These are phyloP conservation scores for Umbelopsis ramanniana DNA, from an alignment of 192 early-diverging fungal species.

Conservation along the genomic window DNA sequence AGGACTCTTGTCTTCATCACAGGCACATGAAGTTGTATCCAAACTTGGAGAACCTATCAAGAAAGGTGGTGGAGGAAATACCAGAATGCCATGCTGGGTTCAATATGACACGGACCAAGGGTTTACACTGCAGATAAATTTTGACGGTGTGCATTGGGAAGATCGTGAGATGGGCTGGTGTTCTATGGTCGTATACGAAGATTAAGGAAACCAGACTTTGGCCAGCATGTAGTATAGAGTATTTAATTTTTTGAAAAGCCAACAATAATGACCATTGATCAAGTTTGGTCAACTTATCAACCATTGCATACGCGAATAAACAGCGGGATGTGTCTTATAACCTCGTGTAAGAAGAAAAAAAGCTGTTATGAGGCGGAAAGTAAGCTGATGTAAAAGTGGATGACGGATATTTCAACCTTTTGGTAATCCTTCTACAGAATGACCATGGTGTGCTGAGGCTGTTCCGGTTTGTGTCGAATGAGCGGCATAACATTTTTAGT, in stretches of 20 bases:
- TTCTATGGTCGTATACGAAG: slow-evolving; percentile 13
- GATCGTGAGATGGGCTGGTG: slow-evolving; percentile 49
- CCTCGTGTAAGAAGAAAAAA: no score
- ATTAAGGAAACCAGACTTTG: not conserved
- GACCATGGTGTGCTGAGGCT: no score
- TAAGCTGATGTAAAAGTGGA: no score
- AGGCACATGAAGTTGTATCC: slow-evolving; percentile 47
- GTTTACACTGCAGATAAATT: slow-evolving; percentile 43
- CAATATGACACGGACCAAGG: slow-evolving; percentile 38
- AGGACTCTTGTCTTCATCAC: slow-evolving; percentile 23
- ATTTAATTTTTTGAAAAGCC: no score
- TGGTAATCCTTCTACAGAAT: no score
- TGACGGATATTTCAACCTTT: no score
- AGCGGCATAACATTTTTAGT: not conserved
- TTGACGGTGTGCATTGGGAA: slow-evolving; percentile 55
- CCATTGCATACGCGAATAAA: no score
- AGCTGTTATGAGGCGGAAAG: no score
- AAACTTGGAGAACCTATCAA: slow-evolving; percentile 50
- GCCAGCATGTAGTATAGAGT: not conserved
- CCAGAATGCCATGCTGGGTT: slow-evolving; percentile 51
- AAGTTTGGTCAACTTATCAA: no score
- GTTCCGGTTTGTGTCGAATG: no score
- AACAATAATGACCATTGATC: no score
- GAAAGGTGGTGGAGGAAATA: slow-evolving; percentile 48
- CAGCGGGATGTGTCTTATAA: no score